Base-by-base conservation (phyloP, 208 protist genomes). In the Acanthamoeba lenticulata region DNA sequence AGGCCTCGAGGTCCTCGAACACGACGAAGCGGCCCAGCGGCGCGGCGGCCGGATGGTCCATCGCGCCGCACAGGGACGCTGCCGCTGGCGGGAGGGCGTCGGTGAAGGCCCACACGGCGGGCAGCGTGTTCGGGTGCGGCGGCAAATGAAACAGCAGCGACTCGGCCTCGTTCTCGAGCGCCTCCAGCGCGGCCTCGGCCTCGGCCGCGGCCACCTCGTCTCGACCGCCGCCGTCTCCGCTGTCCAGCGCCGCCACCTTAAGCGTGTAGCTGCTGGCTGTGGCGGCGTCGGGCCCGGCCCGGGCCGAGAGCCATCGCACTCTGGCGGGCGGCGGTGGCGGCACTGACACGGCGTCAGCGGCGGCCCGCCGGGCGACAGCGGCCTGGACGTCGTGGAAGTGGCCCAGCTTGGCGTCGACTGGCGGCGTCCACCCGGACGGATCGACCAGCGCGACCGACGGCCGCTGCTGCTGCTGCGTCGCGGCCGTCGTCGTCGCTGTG, bases 91-190 rank as follows among this genome's bases (percentile, higher is more conserved):
- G 34, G 7, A 81, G 42, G 13, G 72, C 15, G 42, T 81, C 72
- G 36, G 11, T 32, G 42, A 81, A 81, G 72, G 72, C 72, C 19
- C 42, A 27, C 24, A 81, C 72, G 11, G 72, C 42, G 42, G 19
- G 42, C 11, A 81, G 34, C 72, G 72, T 38, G 72, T 81, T 81
- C 11, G 72, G 72, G n/a, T 81, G 72, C 11, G 72, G 72, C 42
- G 72, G 72, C 11, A 81, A 13, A 29, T 47, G 72, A 27, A 29
- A 81, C 32, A 81, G 42, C 34, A 38, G 9, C 34, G 72, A 81
- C 19, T 81, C 72, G 21, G 47, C 72, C 47, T 81, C 72, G 72
- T 81, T 81, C 72, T 52, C 34, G 34, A 81, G 72, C 42, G 72
- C 72, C n/a, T n/a, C n/a, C 72, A 81, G 72, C 72, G 34, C 42